Evolutionary conservation across 441 rosid species (phyloP).

Genomic region (Brassica balearica): DNA sequence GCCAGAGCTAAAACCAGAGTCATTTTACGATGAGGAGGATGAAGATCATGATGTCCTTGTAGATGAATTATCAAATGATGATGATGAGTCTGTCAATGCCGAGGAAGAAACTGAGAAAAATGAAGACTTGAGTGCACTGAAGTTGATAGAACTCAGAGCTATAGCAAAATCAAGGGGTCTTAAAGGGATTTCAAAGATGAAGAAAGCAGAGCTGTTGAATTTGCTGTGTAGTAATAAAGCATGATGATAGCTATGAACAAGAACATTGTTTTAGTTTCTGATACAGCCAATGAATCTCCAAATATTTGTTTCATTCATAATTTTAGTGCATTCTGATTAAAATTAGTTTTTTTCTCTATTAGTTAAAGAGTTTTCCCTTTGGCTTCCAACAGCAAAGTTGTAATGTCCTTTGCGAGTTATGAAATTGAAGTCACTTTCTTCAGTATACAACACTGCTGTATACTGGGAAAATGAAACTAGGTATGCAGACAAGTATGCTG

Average conservation of each 20-base stretch:
- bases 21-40: slow-evolving; percentile 37
- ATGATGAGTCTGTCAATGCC: slow-evolving; percentile 44
- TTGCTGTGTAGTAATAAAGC: slow-evolving; percentile 47
- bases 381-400: neutral
- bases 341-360: neutral
- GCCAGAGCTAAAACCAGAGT: slow-evolving; percentile 42
- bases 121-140: slow-evolving; percentile 65
- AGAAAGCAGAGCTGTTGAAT: slow-evolving; percentile 66
- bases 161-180: slow-evolving; percentile 78
- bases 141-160: slow-evolving; percentile 70
- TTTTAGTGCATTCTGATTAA: neutral
- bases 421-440: neutral
- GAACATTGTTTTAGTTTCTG: slow-evolving; percentile 16
- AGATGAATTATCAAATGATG: slow-evolving; percentile 43
- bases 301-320: slow-evolving; percentile 17
- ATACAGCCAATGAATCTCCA: slow-evolving; percentile 14
- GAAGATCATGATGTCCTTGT: slow-evolving; percentile 38
- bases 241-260: slow-evolving; percentile 17
- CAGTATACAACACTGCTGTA: neutral
- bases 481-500: no score
- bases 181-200: slow-evolving; percentile 83
- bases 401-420: neutral
- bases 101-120: slow-evolving; percentile 32
- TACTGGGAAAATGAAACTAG: no score
- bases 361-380: neutral